These are phyloP conservation scores for Cercospora sesami DNA, from an alignment of 2,329 filamentous ascomycete genomes.

Conservation along the genomic window DNA sequence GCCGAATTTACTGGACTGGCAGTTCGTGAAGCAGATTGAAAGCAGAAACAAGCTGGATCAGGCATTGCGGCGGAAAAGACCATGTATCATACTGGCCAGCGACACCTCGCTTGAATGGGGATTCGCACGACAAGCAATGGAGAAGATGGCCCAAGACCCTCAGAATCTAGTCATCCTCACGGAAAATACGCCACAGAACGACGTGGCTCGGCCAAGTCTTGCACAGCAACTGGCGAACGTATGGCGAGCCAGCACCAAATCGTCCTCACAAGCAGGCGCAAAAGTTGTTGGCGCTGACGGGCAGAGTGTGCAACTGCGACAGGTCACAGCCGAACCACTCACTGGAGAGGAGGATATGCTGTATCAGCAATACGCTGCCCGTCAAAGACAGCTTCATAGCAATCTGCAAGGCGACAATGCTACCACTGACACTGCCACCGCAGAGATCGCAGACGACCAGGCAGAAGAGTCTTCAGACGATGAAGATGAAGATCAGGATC, in stretches of 20 bases:
- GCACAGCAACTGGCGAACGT: constrained; percentile 73
- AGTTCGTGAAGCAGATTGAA: constrained; percentile 79
- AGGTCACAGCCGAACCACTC: constrained; percentile 62
- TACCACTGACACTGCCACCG: constrained; percentile 69
- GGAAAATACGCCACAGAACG: constrained; percentile 61
- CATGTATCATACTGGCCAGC: constrained; percentile 83
- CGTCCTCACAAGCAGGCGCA: constrained; percentile 46
- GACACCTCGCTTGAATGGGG: constrained; percentile 93
- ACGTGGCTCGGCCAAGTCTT: constrained; percentile 53
- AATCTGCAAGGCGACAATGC: constrained; percentile 70
- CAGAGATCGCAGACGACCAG: constrained; percentile 65
- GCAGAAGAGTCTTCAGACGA: constrained; percentile 83
- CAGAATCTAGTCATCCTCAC: constrained; percentile 86
- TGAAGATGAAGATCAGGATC: constrained; percentile 86
- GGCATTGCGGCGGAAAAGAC: constrained; percentile 56
- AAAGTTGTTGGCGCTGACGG: constrained; percentile 52
- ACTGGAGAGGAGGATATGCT: constrained; percentile 72
- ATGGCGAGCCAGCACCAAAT: constrained; percentile 39
- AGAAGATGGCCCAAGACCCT: constrained; percentile 69
- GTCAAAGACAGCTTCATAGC: constrained; percentile 81
- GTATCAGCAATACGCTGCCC: constrained; percentile 91
- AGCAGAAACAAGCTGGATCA: constrained; percentile 76
- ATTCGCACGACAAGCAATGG: constrained; percentile 79
- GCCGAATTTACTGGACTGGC: constrained; percentile 84
- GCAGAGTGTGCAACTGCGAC: constrained; percentile 50